Percentiles rank a stretch among this genome's conserved stretches.
phyloP scores from a whole-genome alignment of 2,329 filamentous ascomycete species.

The Biscogniauxia sp. region DNA sequence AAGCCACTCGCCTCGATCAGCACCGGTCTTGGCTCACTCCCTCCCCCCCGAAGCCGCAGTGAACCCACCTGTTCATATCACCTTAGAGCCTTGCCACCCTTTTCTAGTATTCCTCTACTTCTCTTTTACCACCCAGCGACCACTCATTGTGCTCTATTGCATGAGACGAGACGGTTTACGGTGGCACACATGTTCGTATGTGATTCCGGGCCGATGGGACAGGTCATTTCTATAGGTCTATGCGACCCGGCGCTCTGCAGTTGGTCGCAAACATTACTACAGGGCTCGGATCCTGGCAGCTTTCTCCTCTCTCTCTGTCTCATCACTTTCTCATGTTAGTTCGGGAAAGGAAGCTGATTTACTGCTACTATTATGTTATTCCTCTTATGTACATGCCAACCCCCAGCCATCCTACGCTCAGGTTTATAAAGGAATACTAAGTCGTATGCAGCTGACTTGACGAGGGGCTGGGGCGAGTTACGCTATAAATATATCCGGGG shows the following conservation, averaged over 20 bases:
- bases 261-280: not conserved
- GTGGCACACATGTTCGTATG: not conserved
- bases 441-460: too few relatives aligned
- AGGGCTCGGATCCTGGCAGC: not conserved
- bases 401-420: too few relatives aligned
- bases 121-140: not conserved
- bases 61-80: not conserved
- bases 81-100: not conserved
- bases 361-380: not conserved
- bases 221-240: not conserved
- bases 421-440: too few relatives aligned
- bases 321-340: not conserved
- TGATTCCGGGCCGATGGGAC: not conserved
- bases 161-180: too few relatives aligned
- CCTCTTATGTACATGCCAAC: too few relatives aligned
- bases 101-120: not conserved
- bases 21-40: not conserved
- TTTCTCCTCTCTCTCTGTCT: slow-evolving; percentile 5
- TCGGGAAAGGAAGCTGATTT: not conserved
- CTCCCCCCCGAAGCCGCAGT: not conserved
- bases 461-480: too few relatives aligned
- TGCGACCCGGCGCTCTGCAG: not conserved
- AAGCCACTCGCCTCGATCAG: not conserved
- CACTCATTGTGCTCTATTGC: not conserved
- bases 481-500: too few relatives aligned